Percentiles rank a stretch among this genome's conserved stretches.
phyloP scores from a whole-genome alignment of 495 filamentous ascomycete species.

The Ascobolus immersus region DNA sequence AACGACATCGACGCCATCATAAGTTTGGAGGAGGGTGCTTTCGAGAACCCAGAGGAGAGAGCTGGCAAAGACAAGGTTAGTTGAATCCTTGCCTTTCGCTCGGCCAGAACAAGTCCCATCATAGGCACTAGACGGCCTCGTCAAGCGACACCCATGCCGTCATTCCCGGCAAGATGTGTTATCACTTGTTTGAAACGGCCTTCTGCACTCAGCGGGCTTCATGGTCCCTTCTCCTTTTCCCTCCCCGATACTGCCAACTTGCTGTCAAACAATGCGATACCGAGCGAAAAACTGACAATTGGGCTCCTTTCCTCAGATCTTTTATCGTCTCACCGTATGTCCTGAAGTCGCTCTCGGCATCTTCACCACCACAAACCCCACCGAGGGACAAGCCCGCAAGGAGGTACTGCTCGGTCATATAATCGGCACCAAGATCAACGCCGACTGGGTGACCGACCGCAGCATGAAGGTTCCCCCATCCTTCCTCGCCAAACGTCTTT shows the following conservation, averaged over 20 bases:
- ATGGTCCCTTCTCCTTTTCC: background rate
- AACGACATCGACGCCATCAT: slow-evolving; percentile 56
- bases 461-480: slow-evolving; percentile 36
- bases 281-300: no score
- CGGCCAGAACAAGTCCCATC: no score
- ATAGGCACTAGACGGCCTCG: no score
- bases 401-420: slow-evolving; percentile 57
- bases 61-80: slow-evolving; percentile 54
- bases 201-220: no score
- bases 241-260: background rate
- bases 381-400: no score
- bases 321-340: slow-evolving; percentile 53
- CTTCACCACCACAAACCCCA: slow-evolving; percentile 35
- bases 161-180: no score
- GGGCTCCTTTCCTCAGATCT: no score
- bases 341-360: slow-evolving; percentile 62
- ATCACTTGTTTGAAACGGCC: no score
- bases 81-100: no score
- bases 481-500: no score
- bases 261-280: slow-evolving; percentile 7
- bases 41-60: slow-evolving; percentile 42
- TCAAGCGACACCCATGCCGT: no score
- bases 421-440: slow-evolving; percentile 42
- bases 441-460: slow-evolving; percentile 38
- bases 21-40: slow-evolving; percentile 47